Base-by-base conservation (phyloP, 2,329 filamentous ascomycete species). In the Alternaria novae-zelandiae region DNA sequence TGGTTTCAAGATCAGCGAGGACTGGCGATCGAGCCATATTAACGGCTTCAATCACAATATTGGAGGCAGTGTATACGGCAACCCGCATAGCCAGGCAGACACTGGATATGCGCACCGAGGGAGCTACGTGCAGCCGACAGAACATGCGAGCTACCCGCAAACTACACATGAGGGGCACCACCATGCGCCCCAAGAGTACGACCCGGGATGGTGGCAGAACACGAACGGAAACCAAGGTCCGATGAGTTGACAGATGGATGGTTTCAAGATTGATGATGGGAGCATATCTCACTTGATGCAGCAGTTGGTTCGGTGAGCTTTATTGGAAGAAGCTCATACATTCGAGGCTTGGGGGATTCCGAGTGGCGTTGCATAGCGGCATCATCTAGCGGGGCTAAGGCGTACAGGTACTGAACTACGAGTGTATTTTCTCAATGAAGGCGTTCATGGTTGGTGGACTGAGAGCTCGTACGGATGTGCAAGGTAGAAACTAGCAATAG, bases 1-100 rank as follows among this genome's bases (percentile, higher is more conserved):
- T 46, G 79, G 78, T 0, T 81, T 80, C 65, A 77, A 75, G 59
- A 72, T 80, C 45, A 68, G 61, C 56, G 66, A 70, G 41, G 69
- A 73, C 36, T 72, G 69, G 67, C 66, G 67, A 20, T 67, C 68
- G 6, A 70, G 57, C n/a, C 60, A 67, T 23, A 54, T 66, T 3
- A 64, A 68, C 20, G 68, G 69, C 17, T 74, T 67, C 57, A 55
- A 51, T 25, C 21, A 63, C 11, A 54, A 54, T 9, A 45, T 63
- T 12, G n/a, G 21, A 8, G 32, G 58, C 13, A 59, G 36, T 49
- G 63, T 67, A 3, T 67, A 67, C 25, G 56, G 56, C 28, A 23
- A 44, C 13, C 15, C 25, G 8, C 58, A 57, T 20, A 28, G 45
- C 30, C 59, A 55, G 3, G 45, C 45, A 21, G 59, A 58, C n/a